These are phyloP conservation scores for Kwoniella bestiolae DNA, from an alignment of 768 basidiomycete genomes.

Conservation along the genomic window DNA sequence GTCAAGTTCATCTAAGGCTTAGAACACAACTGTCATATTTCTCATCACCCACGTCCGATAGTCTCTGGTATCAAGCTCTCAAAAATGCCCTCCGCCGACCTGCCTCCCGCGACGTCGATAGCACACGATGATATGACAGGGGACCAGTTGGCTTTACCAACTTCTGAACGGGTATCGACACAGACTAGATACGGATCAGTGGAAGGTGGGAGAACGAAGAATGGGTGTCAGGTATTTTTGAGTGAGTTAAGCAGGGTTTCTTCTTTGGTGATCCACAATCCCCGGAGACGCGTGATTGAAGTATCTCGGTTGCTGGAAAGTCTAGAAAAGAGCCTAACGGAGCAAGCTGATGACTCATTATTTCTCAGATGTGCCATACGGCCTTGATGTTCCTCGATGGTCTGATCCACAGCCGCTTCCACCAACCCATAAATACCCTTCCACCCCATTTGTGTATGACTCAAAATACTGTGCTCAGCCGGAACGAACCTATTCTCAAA, in stretches of 20 bases:
- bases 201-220: slow-evolving; percentile 35
- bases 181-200: slow-evolving; percentile 33
- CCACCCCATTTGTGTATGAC: slow-evolving; percentile 69
- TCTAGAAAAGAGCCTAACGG: too few relatives aligned
- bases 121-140: slow-evolving; percentile 36
- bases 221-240: slow-evolving; percentile 43
- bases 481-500: slow-evolving; percentile 60
- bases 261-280: too few relatives aligned
- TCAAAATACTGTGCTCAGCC: slow-evolving; percentile 61
- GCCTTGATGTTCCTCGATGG: slow-evolving; percentile 69
- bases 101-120: slow-evolving; percentile 29
- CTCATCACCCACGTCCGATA: too few relatives aligned
- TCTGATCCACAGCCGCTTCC: slow-evolving; percentile 68
- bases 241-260: too few relatives aligned
- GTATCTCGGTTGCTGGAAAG: too few relatives aligned
- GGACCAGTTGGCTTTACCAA: slow-evolving; percentile 40
- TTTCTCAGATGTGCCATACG: slow-evolving; percentile 71
- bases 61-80: too few relatives aligned
- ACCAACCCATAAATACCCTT: slow-evolving; percentile 62
- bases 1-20: too few relatives aligned
- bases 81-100: slow-evolving; percentile 20
- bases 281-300: too few relatives aligned
- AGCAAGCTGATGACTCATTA: too few relatives aligned
- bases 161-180: slow-evolving; percentile 28
- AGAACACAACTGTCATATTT: too few relatives aligned